A percentile compares a stretch with the other conserved stretches of the same genome.
phyloP scores from a whole-genome alignment of 2,329 filamentous ascomycete genomes.

The Colletotrichum aenigma region DNA sequence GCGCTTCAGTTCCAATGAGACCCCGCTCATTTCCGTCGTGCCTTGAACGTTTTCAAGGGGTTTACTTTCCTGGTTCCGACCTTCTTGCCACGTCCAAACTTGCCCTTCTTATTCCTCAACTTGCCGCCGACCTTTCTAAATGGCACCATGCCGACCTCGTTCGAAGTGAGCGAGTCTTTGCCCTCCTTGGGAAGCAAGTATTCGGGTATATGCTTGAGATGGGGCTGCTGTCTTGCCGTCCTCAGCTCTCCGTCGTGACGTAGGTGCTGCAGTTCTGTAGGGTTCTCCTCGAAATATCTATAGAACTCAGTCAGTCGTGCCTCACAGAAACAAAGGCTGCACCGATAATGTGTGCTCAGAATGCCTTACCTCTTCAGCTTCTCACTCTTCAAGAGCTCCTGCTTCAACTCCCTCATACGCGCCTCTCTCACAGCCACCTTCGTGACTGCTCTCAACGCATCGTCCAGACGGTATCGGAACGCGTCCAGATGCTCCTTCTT shows the following conservation, averaged over 20 bases:
- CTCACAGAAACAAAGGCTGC: neutral
- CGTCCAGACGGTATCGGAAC: constrained; percentile 93
- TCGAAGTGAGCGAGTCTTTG: constrained; percentile 66
- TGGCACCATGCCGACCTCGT: constrained; percentile 79
- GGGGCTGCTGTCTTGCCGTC: constrained; percentile 81
- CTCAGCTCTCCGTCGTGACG: constrained; percentile 89
- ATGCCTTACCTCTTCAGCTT: constrained; percentile 74
- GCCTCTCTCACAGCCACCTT: constrained; percentile 90
- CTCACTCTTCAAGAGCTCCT: constrained; percentile 91
- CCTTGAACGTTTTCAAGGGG: constrained; percentile 89
- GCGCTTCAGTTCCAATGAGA: neutral
- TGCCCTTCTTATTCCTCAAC: constrained; percentile 51
- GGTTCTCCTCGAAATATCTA: constrained; percentile 94
- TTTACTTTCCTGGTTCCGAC: constrained; percentile 71
- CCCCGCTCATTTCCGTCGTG: constrained; percentile 49
- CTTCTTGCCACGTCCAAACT: constrained; percentile 42
- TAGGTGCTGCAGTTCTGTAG: constrained; percentile 83
- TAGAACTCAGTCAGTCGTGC: neutral
- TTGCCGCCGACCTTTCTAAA: constrained; percentile 61
- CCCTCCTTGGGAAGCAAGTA: constrained; percentile 80
- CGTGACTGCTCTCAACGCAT: constrained; percentile 89
- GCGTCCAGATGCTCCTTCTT: constrained; percentile 93
- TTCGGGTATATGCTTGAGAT: constrained; percentile 93
- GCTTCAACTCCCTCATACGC: constrained; percentile 82
- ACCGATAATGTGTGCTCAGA: neutral